Conservation (phyloP, 768 basidiomycete species). For the Neoboletus brunneissimus region DNA sequence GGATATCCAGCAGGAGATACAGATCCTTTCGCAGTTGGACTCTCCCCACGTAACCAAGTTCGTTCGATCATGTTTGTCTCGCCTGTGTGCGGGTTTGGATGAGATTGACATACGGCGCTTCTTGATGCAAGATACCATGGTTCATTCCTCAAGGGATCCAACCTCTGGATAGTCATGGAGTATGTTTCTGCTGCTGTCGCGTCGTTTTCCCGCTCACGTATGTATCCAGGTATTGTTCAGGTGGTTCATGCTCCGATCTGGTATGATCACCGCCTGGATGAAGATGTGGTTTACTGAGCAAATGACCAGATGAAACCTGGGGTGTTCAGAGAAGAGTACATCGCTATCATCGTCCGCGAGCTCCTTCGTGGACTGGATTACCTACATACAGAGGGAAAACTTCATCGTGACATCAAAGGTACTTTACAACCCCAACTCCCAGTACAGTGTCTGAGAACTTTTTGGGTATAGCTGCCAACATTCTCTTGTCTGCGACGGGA, state of each 20-base stretch:
- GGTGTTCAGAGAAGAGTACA: slow-evolving; percentile 96
- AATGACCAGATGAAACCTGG: slow-evolving; percentile 90
- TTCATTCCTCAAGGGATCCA: slow-evolving; percentile 90
- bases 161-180: slow-evolving; percentile 99
- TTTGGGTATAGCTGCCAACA: slow-evolving; percentile 74
- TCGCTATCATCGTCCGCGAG: slow-evolving; percentile 94
- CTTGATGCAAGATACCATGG: slow-evolving; percentile 77
- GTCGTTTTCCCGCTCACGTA: slow-evolving; percentile 7
- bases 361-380: slow-evolving; percentile 91
- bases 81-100: slow-evolving; percentile 28
- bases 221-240: slow-evolving; percentile 81
- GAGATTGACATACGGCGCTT: slow-evolving; percentile 32
- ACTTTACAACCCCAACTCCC: background rate
- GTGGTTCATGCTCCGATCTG: slow-evolving; percentile 96
- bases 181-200: slow-evolving; percentile 38
- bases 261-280: slow-evolving; percentile 44
- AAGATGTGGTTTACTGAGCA: slow-evolving; percentile 7
- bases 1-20: slow-evolving; percentile 98
- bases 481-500: slow-evolving; percentile 85
- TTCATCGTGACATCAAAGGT: slow-evolving; percentile 99
- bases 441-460: background rate
- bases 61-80: slow-evolving; percentile 35
- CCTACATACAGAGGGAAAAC: slow-evolving; percentile 91
- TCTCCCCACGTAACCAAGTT: slow-evolving; percentile 95
- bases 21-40: slow-evolving; percentile 94